Conservation (phyloP, 768 basidiomycete genomes). For the Tephrocybe sp. region DNA sequence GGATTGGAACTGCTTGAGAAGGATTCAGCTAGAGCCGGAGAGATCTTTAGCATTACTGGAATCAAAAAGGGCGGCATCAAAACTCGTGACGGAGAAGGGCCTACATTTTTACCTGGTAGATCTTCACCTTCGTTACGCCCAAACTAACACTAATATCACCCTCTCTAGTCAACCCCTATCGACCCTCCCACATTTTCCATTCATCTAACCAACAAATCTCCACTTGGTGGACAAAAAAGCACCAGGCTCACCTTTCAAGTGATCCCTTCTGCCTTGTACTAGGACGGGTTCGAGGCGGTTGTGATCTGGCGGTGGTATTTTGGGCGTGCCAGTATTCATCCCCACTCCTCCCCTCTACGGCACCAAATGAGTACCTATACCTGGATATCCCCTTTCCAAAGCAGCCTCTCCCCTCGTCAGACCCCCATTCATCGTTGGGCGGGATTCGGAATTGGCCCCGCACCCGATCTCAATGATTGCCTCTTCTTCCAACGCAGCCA, state of each 20-base stretch:
- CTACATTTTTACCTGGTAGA: slow-evolving; percentile 38
- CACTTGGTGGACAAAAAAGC: slow-evolving; percentile 45
- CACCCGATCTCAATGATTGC: too few species aligned
- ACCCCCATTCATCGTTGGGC: too few species aligned
- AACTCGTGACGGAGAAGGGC: slow-evolving; percentile 42
- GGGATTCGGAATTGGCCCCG: too few species aligned
- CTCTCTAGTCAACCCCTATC: slow-evolving; percentile 39
- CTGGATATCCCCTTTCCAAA: too few species aligned
- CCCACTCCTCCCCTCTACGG: too few species aligned
- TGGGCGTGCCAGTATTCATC: too few species aligned
- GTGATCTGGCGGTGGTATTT: too few species aligned
- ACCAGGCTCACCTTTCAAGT: slow-evolving; percentile 49
- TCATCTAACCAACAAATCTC: slow-evolving; percentile 47
- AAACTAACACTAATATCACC: background rate
- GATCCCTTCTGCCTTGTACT: too few species aligned
- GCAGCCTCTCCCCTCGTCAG: too few species aligned
- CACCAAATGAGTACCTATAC: too few species aligned
- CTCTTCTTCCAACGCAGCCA: too few species aligned
- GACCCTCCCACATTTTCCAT: slow-evolving; percentile 53
- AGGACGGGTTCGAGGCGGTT: too few species aligned
- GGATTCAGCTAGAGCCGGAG: slow-evolving; percentile 44
- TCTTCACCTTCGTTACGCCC: background rate
- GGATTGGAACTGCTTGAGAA: slow-evolving; percentile 45
- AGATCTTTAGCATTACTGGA: slow-evolving; percentile 50
- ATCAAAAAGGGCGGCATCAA: slow-evolving; percentile 49